A percentile compares a stretch with the other conserved stretches of the same genome.
These are phyloP conservation scores for Scytalidium lignicola DNA, from an alignment of 2,329 filamentous ascomycete genomes.

Conservation along the genomic window DNA sequence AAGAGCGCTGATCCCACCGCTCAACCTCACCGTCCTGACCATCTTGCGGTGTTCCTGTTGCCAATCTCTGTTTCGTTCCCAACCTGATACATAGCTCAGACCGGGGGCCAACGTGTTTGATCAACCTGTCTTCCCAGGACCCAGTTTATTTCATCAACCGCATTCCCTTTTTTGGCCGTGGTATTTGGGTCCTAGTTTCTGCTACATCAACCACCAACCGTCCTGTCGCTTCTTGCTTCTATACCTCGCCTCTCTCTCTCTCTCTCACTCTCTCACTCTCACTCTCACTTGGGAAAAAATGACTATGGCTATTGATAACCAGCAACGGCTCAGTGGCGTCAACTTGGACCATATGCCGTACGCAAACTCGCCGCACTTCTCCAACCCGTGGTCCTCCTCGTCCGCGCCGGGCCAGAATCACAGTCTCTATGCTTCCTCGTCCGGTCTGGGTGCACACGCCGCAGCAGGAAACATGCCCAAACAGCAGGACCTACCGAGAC, in stretches of 20 bases:
- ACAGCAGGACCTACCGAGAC: slow-evolving; percentile 51
- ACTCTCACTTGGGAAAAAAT: slow-evolving; percentile 48
- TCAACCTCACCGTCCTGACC: background rate
- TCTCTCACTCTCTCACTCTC: background rate
- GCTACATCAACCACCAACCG: too few relatives aligned
- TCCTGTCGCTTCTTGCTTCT: too few relatives aligned
- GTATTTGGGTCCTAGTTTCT: too few relatives aligned
- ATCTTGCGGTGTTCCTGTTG: background rate
- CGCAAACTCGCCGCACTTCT: slow-evolving; percentile 65
- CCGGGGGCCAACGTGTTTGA: background rate
- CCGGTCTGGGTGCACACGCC: slow-evolving; percentile 51
- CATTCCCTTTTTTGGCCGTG: background rate
- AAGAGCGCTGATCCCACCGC: slow-evolving; percentile 29
- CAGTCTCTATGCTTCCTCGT: slow-evolving; percentile 57
- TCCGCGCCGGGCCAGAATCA: slow-evolving; percentile 43
- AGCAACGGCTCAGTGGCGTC: slow-evolving; percentile 74
- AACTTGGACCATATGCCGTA: slow-evolving; percentile 79
- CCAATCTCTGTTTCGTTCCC: background rate
- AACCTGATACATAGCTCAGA: background rate
- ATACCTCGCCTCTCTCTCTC: too few relatives aligned
- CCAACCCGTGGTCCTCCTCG: slow-evolving; percentile 77
- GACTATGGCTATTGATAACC: slow-evolving; percentile 93
- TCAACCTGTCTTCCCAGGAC: background rate
- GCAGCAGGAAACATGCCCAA: slow-evolving; percentile 53
- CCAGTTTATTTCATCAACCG: background rate